Base-by-base conservation (phyloP, 192 early-diverging fungal species). In the Coemansia sp. region DNA sequence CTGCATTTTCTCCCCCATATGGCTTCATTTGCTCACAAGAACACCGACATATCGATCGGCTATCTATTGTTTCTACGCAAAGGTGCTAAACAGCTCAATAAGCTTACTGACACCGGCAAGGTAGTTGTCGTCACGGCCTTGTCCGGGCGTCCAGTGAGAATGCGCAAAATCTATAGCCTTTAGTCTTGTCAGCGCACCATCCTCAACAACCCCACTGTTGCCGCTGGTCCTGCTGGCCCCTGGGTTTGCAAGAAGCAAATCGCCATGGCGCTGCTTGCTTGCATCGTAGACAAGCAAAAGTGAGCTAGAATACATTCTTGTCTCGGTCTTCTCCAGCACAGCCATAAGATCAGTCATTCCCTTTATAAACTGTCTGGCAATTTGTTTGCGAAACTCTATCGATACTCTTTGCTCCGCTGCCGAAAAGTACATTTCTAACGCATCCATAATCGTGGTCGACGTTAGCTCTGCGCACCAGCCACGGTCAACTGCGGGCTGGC, bases 121-220 rank as follows among this genome's bases (percentile, higher is more conserved):
- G 41, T 88, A 86, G 16, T 87, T 85, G 36, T 87, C 87, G 78
- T 97, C 94, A 10, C 74, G 85, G 4, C 90, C 90, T 49, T 76
- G 65, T 32, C 84, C 84, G 36, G 86, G 74, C 12, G 67, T 66
- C 78, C 92, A 94, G 49, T 84, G 77, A 13, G 93, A 90, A 77
- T 95, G 95, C 5, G 89, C 93, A 91, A 96, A 97, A 73, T 98
- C 96, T 66, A 98, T 96, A 11, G 93, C 52, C 32, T 86, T 86
- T 57, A 93, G 68, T 63, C 91, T 88, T 2, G 86, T 81, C 55
- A 90, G 63, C 39, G 57, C 62, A 5, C 47, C 63, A n/a, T 62
- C 84, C 26, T 71, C 80, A 2, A 71, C 72, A 13, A 76, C 81
- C 11, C 76, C 74, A n/a, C 65, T 62, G 12, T 78, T 74, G 18